Evolutionary conservation across 176 grass and related monocot species (phyloP).

Genomic region (Otatea glauca): DNA sequence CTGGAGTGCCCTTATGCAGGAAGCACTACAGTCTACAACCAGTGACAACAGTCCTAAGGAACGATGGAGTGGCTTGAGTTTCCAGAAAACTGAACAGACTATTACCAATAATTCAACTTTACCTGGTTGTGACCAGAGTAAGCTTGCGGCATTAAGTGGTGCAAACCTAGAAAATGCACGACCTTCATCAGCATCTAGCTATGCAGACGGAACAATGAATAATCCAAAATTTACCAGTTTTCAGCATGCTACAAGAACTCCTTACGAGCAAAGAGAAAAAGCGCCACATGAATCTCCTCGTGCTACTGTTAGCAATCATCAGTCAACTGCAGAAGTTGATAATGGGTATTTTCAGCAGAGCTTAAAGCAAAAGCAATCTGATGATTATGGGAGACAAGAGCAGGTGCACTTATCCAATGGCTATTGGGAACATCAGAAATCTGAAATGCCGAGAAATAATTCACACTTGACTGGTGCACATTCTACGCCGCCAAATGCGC

Average conservation of each 20-base stretch:
- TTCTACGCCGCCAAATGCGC: conserved; percentile 48
- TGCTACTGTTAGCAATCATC: conserved; percentile 48
- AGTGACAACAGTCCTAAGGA: conserved; percentile 82
- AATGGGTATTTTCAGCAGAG: conserved; percentile 56
- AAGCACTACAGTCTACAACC: conserved; percentile 77
- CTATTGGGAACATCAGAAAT: conserved; percentile 57
- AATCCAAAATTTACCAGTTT: conserved; percentile 57
- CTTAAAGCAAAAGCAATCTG: conserved; percentile 65
- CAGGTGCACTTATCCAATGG: conserved; percentile 59
- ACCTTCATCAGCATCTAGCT: conserved; percentile 41
- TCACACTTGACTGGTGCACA: conserved; percentile 44
- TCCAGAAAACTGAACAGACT: conserved; percentile 69
- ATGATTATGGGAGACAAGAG: conserved; percentile 60
- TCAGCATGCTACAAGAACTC: conserved; percentile 56
- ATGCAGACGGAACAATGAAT: conserved; percentile 56
- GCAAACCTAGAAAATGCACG: conserved; percentile 49
- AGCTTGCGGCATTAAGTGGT: conserved; percentile 48
- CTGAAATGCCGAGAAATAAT: conserved; percentile 61
- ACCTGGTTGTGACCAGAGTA: conserved; percentile 47
- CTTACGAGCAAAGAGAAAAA: conserved; percentile 57
- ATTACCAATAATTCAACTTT: conserved; percentile 41
- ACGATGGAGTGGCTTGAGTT: conserved; percentile 76
- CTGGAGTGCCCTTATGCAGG: conserved; percentile 99
- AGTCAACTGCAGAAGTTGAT: conserved; percentile 54
- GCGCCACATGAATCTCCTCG: conserved; percentile 43